Conservation (phyloP, 2,329 filamentous ascomycete genomes). For the Pseudogymnoascus sp. region DNA sequence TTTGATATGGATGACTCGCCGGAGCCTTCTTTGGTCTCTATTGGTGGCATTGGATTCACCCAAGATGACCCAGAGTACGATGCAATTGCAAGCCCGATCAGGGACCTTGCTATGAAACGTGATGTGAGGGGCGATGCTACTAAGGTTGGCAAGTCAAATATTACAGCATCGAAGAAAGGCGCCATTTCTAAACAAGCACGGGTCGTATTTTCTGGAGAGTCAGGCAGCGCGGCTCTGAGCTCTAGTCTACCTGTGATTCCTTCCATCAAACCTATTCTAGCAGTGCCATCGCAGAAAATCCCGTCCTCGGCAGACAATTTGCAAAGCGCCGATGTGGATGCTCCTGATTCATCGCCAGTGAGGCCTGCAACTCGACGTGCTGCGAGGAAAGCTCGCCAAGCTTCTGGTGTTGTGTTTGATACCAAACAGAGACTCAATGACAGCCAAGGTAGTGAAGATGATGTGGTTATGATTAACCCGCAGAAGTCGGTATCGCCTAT, state of each 20-base stretch:
- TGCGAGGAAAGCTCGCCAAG: not conserved
- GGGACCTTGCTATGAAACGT: constrained; percentile 2
- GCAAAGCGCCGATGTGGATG: not conserved
- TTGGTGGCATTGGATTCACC: constrained; percentile 21
- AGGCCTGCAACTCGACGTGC: not conserved
- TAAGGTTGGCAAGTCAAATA: not conserved
- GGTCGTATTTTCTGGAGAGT: not conserved
- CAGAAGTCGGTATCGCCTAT: not conserved
- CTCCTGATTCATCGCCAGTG: not conserved
- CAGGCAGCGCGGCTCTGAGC: not conserved
- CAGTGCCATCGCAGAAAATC: not conserved
- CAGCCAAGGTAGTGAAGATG: not conserved
- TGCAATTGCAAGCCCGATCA: not conserved
- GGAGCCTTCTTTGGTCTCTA: constrained; percentile 6
- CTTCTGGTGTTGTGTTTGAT: not conserved
- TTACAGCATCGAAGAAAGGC: not conserved
- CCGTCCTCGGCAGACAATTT: not conserved
- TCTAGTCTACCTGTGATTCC: not conserved
- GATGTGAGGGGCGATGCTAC: not conserved
- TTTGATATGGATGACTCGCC: constrained; percentile 14
- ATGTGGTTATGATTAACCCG: not conserved
- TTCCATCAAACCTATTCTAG: not conserved
- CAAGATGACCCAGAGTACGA: constrained; percentile 16
- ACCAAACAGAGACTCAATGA: not conserved
- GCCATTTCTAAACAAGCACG: not conserved